Evolutionary conservation across 2,329 filamentous ascomycete species (phyloP).

Genomic region (Phialemoniopsis sp.): DNA sequence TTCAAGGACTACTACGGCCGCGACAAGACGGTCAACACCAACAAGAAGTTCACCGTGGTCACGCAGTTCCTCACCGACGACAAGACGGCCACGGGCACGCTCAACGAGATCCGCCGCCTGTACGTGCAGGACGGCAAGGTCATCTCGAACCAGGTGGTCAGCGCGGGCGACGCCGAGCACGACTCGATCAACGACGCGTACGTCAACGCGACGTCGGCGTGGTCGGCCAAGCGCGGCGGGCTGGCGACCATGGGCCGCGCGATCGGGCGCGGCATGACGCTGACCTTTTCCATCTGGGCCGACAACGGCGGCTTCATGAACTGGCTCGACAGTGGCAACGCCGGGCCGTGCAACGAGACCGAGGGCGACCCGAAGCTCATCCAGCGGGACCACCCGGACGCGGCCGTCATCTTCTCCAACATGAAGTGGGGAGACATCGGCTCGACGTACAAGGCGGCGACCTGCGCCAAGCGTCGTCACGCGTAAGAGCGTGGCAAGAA

Average conservation of each 20-base stretch:
- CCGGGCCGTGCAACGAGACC: slow-evolving; percentile 47
- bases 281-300: slow-evolving; percentile 45
- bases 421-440: slow-evolving; percentile 59
- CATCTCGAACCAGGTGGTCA: slow-evolving; percentile 31
- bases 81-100: slow-evolving; percentile 23
- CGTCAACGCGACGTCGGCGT: too few species aligned
- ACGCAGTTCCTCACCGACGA: slow-evolving; percentile 37
- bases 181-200: too few species aligned
- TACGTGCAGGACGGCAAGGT: slow-evolving; percentile 46
- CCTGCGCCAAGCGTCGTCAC: neutral
- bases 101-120: slow-evolving; percentile 40
- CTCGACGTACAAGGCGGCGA: slow-evolving; percentile 33
- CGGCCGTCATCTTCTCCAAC: slow-evolving; percentile 50
- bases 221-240: slow-evolving; percentile 25
- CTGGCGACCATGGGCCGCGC: slow-evolving; percentile 9
- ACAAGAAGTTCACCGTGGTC: slow-evolving; percentile 27
- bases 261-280: slow-evolving; percentile 29
- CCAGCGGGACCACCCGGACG: slow-evolving; percentile 36
- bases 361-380: slow-evolving; percentile 49
- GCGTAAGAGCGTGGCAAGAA: too few species aligned
- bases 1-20: slow-evolving; percentile 34
- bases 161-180: neutral
- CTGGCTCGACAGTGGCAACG: slow-evolving; percentile 40
- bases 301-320: slow-evolving; percentile 41
- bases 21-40: slow-evolving; percentile 38